Conservation (phyloP, 2,329 filamentous ascomycete genomes). For the Penicillium concentricum region DNA sequence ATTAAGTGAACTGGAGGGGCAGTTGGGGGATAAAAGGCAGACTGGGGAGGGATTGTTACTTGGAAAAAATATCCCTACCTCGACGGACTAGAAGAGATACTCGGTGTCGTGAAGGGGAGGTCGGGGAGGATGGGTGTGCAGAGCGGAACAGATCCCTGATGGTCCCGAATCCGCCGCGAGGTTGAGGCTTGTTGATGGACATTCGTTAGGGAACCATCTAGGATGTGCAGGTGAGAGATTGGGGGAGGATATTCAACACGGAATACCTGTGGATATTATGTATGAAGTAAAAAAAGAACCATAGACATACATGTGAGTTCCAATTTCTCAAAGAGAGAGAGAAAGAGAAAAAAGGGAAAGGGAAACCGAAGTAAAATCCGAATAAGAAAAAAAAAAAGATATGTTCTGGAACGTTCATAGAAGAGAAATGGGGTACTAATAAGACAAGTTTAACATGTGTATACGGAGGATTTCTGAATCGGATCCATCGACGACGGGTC, state of each 20-base stretch:
- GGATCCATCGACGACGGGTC: slow-evolving; percentile 29
- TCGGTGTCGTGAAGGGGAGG: slow-evolving; percentile 30
- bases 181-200: slow-evolving; percentile 35
- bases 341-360: background rate
- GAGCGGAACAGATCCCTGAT: slow-evolving; percentile 37
- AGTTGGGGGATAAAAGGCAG: background rate
- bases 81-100: slow-evolving; percentile 36
- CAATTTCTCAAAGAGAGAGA: background rate
- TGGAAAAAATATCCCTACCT: slow-evolving; percentile 35
- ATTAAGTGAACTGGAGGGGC: slow-evolving; percentile 6
- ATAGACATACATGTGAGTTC: slow-evolving; percentile 22
- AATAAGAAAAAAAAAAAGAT: slow-evolving; percentile 9
- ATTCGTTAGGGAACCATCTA: slow-evolving; percentile 37
- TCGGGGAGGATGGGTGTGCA: slow-evolving; percentile 22
- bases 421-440: slow-evolving; percentile 9
- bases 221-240: background rate
- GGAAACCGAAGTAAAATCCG: background rate
- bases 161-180: slow-evolving; percentile 32
- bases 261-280: slow-evolving; percentile 10
- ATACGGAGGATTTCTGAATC: slow-evolving; percentile 18
- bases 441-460: background rate
- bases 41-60: slow-evolving; percentile 27
- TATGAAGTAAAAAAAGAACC: slow-evolving; percentile 27
- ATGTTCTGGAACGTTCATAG: slow-evolving; percentile 21
- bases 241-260: background rate